Percentiles rank a stretch among this genome's conserved stretches.
Evolutionary conservation across 257 asterid species (phyloP).

Genomic region (Scutellaria baicalensis): DNA sequence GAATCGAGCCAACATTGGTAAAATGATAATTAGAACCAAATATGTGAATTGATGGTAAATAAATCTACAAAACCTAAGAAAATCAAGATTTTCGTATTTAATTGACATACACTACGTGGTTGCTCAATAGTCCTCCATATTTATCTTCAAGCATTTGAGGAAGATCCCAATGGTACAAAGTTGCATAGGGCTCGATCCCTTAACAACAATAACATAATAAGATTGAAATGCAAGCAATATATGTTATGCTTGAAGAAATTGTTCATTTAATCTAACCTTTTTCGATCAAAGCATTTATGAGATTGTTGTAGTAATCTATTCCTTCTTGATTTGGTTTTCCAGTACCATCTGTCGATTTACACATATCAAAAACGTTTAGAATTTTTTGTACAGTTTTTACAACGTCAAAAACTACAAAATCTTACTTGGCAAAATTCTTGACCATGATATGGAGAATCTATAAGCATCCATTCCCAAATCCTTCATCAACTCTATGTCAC

Average conservation of each 20-base stretch:
- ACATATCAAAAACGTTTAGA: background rate
- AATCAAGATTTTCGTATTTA: too few relatives aligned
- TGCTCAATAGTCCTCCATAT: slow-evolving; percentile 57
- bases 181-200: slow-evolving; percentile 77
- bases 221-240: too few relatives aligned
- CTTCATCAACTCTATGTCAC: slow-evolving; percentile 77
- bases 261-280: slow-evolving; percentile 36
- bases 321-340: slow-evolving; percentile 74
- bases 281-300: slow-evolving; percentile 55
- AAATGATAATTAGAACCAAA: too few relatives aligned
- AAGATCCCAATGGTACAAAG: slow-evolving; percentile 89
- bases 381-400: too few relatives aligned
- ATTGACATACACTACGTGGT: slow-evolving; percentile 50
- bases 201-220: background rate
- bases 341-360: slow-evolving; percentile 53
- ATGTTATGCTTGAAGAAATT: background rate
- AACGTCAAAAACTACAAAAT: background rate
- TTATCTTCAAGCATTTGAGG: slow-evolving; percentile 67
- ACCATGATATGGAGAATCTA: slow-evolving; percentile 88
- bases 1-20: too few relatives aligned
- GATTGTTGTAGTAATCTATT: slow-evolving; percentile 63
- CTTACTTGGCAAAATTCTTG: slow-evolving; percentile 83
- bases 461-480: slow-evolving; percentile 84
- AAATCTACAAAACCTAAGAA: too few relatives aligned
- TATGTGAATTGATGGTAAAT: too few relatives aligned